Evolutionary conservation across 2,329 filamentous ascomycete species (phyloP).

Genomic region (Colletotrichum sidae): DNA sequence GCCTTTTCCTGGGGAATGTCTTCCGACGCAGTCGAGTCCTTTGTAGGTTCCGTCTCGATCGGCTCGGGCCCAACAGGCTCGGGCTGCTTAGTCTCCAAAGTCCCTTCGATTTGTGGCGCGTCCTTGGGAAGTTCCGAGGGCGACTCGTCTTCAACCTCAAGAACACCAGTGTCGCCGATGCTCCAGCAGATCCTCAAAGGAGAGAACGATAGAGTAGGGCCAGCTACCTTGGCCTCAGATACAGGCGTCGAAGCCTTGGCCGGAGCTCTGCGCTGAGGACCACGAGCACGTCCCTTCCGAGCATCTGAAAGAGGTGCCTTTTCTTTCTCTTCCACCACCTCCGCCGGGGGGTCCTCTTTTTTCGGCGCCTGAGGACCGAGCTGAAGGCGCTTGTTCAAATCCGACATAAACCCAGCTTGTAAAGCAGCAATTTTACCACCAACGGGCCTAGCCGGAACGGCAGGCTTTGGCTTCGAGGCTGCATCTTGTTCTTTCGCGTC

Average conservation of each 20-base stretch:
- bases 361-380: conserved; percentile 85
- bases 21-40: too few relatives aligned
- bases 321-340: conserved; percentile 48
- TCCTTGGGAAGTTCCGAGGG: conserved; percentile 18
- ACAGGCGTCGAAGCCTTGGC: conserved; percentile 58
- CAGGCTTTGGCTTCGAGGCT: conserved; percentile 80
- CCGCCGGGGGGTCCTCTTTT: conserved; percentile 39
- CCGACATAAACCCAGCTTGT: conserved; percentile 91
- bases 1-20: not conserved
- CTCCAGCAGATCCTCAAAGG: conserved; percentile 62
- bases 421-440: conserved; percentile 91
- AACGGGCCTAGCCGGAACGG: conserved; percentile 80
- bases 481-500: conserved; percentile 56
- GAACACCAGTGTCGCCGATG: conserved; percentile 62
- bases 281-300: conserved; percentile 88
- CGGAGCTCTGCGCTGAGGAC: conserved; percentile 82
- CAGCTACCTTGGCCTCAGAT: conserved; percentile 42
- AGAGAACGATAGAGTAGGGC: conserved; percentile 59
- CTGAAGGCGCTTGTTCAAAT: conserved; percentile 89
- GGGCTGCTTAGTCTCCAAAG: conserved; percentile 9
- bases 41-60: not conserved
- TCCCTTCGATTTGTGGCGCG: not conserved
- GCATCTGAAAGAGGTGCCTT: conserved; percentile 88
- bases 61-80: not conserved
- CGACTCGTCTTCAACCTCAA: conserved; percentile 50